Conservation (phyloP, 768 basidiomycete species). For the Russula foetens region DNA sequence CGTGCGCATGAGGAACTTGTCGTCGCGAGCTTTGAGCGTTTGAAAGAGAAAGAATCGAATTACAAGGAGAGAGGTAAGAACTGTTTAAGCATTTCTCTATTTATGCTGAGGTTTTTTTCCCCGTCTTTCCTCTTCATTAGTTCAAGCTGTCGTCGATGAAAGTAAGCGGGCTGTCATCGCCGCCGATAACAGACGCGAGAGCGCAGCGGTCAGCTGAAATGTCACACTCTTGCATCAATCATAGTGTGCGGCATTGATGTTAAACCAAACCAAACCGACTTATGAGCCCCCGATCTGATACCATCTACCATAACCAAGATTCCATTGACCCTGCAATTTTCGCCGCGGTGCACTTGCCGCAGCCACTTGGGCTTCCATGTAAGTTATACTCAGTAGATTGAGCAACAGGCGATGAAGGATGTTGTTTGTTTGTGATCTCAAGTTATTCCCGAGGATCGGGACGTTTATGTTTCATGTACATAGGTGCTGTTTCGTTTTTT, state of each 20-base stretch:
- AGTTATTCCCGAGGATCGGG: slow-evolving; percentile 4
- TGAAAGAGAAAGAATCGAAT: slow-evolving; percentile 34
- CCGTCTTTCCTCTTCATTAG: slow-evolving; percentile 22
- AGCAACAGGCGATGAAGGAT: background rate
- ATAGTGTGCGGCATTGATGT: background rate
- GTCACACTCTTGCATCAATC: background rate
- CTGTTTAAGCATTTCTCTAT: background rate
- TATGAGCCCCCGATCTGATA: background rate
- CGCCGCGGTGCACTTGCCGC: no score
- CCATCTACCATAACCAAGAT: background rate
- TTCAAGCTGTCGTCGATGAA: slow-evolving; percentile 36
- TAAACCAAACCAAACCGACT: background rate
- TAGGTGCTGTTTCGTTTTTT: background rate
- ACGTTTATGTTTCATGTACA: slow-evolving; percentile 5
- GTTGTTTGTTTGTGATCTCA: background rate
- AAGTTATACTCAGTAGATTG: slow-evolving; percentile 8
- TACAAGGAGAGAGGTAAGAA: slow-evolving; percentile 35
- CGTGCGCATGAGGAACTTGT: slow-evolving; percentile 36
- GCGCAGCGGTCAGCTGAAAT: slow-evolving; percentile 18
- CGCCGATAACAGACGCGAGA: slow-evolving; percentile 38
- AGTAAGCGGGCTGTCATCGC: slow-evolving; percentile 37
- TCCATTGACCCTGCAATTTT: background rate
- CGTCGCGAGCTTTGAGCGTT: slow-evolving; percentile 30
- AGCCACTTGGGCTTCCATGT: background rate
- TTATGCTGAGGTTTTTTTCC: background rate